These are phyloP conservation scores for Hordeum pubiflorum DNA, from an alignment of 202 grass and related monocot species.

Conservation along the genomic window DNA sequence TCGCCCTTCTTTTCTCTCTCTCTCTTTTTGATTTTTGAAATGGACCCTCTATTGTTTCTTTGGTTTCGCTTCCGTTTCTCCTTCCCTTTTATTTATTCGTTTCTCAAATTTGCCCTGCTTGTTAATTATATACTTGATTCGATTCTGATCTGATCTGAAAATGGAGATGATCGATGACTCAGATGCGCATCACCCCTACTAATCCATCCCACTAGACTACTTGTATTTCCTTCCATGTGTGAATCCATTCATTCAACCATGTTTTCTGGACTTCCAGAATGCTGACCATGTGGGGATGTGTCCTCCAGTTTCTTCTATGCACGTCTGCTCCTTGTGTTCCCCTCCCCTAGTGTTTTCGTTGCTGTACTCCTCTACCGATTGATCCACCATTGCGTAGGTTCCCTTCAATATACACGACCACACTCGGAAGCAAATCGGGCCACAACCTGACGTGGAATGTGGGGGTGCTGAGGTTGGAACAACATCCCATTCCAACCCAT, in stretches of 20 bases:
- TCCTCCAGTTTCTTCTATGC: not conserved
- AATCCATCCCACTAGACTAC: not conserved
- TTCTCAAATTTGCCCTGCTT: not conserved
- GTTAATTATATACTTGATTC: not conserved
- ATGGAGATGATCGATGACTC: not conserved
- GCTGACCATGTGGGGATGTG: not conserved
- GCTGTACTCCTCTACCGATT: not conserved
- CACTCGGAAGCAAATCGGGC: too few species aligned
- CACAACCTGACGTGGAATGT: too few species aligned
- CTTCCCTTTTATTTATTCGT: not conserved
- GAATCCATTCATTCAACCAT: not conserved
- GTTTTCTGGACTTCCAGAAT: not conserved
- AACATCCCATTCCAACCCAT: not conserved
- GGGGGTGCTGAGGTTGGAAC: not conserved
- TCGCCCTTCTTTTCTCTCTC: not conserved
- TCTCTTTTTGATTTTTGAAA: not conserved
- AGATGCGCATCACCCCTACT: not conserved
- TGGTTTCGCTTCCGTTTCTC: not conserved
- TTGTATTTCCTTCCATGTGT: not conserved
- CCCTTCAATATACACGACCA: too few species aligned
- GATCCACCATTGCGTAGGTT: too few species aligned
- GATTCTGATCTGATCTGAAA: not conserved
- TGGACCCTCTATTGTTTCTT: not conserved
- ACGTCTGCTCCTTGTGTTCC: not conserved
- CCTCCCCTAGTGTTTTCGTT: too few species aligned